Percentiles rank a stretch among this genome's conserved stretches.
Evolutionary conservation across 2,329 filamentous ascomycete genomes (phyloP).

Genomic region (Aspergillus bombycis): DNA sequence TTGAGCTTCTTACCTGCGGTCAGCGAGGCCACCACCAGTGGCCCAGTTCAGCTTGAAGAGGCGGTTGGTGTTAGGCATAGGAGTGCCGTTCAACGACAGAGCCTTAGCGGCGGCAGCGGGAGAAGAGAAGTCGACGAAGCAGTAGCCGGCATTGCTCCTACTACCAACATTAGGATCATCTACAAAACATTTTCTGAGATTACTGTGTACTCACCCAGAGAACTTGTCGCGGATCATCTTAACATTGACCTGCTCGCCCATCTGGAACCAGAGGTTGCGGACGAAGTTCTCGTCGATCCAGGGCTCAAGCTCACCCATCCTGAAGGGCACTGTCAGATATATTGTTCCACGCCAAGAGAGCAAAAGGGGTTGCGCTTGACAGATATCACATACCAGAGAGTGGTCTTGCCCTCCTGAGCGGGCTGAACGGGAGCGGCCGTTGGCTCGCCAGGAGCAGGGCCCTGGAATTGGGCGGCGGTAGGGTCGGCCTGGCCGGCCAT

Average conservation of each 20-base stretch:
- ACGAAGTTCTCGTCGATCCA: conserved; percentile 99
- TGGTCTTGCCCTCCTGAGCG: conserved; percentile 59
- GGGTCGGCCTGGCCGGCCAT: conserved; percentile 63
- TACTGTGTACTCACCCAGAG: conserved; percentile 71
- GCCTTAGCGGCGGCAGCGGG: conserved; percentile 89
- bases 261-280: conserved; percentile 89
- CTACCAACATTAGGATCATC: conserved; percentile 46
- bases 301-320: conserved; percentile 98
- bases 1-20: conserved; percentile 70
- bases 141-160: conserved; percentile 93
- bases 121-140: conserved; percentile 90
- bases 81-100: conserved; percentile 80
- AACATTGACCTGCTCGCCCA: conserved; percentile 93
- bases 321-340: conserved; percentile 42
- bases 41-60: conserved; percentile 99
- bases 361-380: conserved; percentile 8
- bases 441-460: conserved; percentile 49
- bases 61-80: conserved; percentile 91
- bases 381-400: conserved; percentile 53
- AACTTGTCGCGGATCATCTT: conserved; percentile 99
- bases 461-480: conserved; percentile 54
- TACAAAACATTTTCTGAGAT: conserved; percentile 14
- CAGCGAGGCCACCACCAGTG: conserved; percentile 90
- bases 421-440: conserved; percentile 49
- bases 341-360: neutral